These are phyloP conservation scores for Metschnikowia hibisci DNA, from an alignment of 805 yeast genomes.

Conservation along the genomic window DNA sequence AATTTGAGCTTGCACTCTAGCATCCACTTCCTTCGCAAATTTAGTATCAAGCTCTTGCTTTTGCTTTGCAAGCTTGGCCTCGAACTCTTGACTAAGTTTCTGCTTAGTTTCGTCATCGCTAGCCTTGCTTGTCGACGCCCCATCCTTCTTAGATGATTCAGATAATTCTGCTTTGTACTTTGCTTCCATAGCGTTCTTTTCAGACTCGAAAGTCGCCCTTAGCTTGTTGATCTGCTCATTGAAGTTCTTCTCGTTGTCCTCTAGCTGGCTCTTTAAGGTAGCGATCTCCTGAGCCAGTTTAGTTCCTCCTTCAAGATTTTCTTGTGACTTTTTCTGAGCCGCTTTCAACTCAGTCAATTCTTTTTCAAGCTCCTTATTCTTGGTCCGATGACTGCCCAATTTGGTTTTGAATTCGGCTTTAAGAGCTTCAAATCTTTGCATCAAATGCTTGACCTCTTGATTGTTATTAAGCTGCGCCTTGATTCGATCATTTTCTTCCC, in stretches of 20 bases:
- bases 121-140: not conserved
- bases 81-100: conserved; percentile 23
- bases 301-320: conserved; percentile 10
- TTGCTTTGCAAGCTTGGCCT: conserved; percentile 19
- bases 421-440: conserved; percentile 29
- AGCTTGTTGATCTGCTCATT: conserved; percentile 14
- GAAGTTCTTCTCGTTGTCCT: conserved; percentile 11
- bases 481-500: conserved; percentile 59
- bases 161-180: conserved; percentile 21
- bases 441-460: conserved; percentile 27
- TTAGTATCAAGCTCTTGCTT: conserved; percentile 24
- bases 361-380: conserved; percentile 25
- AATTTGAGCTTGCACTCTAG: conserved; percentile 10
- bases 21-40: conserved; percentile 32
- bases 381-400: conserved; percentile 25
- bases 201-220: conserved; percentile 32
- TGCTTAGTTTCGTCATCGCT: conserved; percentile 19
- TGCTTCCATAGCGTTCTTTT: conserved; percentile 17
- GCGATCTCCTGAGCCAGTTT: conserved; percentile 10
- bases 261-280: conserved; percentile 4
- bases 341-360: conserved; percentile 12
- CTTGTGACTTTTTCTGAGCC: conserved; percentile 7
- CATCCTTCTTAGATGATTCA: conserved; percentile 12
- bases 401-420: conserved; percentile 26
- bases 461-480: conserved; percentile 29